A percentile compares a stretch with the other conserved stretches of the same genome.
phyloP scores from a whole-genome alignment of 2,329 filamentous ascomycete genomes.

The Xylaria sp. region DNA sequence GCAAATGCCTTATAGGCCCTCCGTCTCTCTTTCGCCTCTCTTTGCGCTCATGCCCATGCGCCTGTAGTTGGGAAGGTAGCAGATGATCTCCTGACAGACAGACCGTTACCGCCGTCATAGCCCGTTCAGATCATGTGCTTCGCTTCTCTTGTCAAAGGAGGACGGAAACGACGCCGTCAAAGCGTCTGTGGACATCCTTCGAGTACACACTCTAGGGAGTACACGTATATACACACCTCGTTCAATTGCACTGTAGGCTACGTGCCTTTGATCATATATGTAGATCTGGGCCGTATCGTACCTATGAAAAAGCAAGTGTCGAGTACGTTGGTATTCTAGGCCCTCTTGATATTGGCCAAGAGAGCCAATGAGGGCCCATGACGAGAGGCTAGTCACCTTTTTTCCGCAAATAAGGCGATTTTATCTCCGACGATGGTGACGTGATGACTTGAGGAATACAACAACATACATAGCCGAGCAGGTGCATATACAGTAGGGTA shows the following conservation, averaged over 20 bases:
- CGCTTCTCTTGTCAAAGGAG: not conserved
- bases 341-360: conserved; percentile 6
- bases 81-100: conserved; percentile 5
- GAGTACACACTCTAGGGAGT: not conserved
- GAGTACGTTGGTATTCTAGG: conserved; percentile 21
- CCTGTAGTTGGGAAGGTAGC: conserved; percentile 18
- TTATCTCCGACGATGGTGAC: conserved; percentile 24
- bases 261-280: conserved; percentile 3
- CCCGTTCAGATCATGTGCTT: conserved; percentile 1
- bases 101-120: conserved; percentile 2
- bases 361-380: conserved; percentile 24
- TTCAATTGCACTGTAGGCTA: conserved; percentile 4
- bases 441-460: conserved; percentile 9
- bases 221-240: not conserved
- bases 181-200: not conserved
- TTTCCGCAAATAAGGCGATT: conserved; percentile 26
- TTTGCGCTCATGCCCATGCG: not conserved
- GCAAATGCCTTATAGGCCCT: conserved; percentile 2
- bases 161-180: not conserved
- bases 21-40: not conserved
- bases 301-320: conserved; percentile 21
- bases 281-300: conserved; percentile 24
- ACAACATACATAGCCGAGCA: conserved; percentile 31
- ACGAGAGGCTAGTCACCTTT: conserved; percentile 15
- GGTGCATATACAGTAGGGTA: conserved; percentile 14